Evolutionary conservation across 192 early-diverging fungal genomes (phyloP).

Genomic region (Hyaloraphidium curvatum): DNA sequence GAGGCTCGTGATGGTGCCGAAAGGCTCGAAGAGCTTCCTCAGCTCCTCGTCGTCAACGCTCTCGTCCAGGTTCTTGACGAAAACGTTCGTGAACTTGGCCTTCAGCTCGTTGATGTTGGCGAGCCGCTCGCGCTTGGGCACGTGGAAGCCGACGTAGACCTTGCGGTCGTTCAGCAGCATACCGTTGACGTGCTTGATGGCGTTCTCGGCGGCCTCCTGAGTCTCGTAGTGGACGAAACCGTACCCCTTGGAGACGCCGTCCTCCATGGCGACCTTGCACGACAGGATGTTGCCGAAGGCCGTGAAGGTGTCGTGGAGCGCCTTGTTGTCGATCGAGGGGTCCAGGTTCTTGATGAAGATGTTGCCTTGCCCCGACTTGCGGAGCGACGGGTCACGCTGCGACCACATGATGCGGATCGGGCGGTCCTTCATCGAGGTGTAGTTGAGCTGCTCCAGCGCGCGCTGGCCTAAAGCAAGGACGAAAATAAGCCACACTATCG

Average conservation of each 20-base stretch:
- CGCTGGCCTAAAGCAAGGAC: constrained; percentile 39
- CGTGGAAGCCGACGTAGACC: constrained; percentile 87
- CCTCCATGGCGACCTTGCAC: constrained; percentile 88
- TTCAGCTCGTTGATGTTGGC: constrained; percentile 72
- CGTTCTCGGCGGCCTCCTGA: constrained; percentile 72
- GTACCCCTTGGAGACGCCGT: constrained; percentile 78
- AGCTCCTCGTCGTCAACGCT: constrained; percentile 66
- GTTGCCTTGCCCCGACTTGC: constrained; percentile 81
- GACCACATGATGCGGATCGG: constrained; percentile 99
- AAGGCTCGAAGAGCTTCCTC: constrained; percentile 50
- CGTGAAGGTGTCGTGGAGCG: constrained; percentile 95
- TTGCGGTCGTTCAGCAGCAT: constrained; percentile 98
- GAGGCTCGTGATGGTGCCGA: constrained; percentile 68
- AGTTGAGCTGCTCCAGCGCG: constrained; percentile 89
- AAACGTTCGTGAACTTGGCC: constrained; percentile 92
- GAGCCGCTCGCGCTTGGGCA: constrained; percentile 80
- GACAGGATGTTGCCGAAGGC: constrained; percentile 92
- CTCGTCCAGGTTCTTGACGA: constrained; percentile 84
- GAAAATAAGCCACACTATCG: constrained; percentile 1
- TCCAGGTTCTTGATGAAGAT: constrained; percentile 99
- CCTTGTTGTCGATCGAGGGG: constrained; percentile 93
- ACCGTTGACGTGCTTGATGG: constrained; percentile 96
- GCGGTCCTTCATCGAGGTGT: constrained; percentile 81
- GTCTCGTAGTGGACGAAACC: constrained; percentile 99
- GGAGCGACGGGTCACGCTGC: constrained; percentile 89